phyloP scores from a whole-genome alignment of 495 filamentous ascomycete genomes.

The Penicillium longicatenatum region DNA sequence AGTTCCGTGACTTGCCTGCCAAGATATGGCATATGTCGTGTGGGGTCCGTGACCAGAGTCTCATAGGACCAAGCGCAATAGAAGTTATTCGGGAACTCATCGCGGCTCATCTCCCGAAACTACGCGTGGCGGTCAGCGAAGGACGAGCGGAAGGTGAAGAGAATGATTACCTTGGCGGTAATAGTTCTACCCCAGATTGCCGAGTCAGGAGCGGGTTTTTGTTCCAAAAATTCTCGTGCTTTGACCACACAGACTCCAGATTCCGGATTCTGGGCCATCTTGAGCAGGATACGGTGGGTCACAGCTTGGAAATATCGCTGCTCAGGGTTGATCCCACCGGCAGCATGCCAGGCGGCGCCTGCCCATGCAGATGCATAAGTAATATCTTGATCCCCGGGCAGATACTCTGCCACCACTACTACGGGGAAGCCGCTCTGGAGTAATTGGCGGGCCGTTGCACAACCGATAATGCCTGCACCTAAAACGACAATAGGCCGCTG shows the following conservation, averaged over 20 bases:
- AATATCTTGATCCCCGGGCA: slow-evolving; percentile 45
- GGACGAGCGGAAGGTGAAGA: not conserved
- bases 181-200: slow-evolving; percentile 44
- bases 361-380: slow-evolving; percentile 50
- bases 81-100: slow-evolving; percentile 43
- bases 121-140: slow-evolving; percentile 4
- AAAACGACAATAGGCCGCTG: slow-evolving; percentile 44
- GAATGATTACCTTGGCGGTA: slow-evolving; percentile 35
- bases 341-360: slow-evolving; percentile 49
- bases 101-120: slow-evolving; percentile 39
- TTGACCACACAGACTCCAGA: slow-evolving; percentile 44
- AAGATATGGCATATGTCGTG: slow-evolving; percentile 45
- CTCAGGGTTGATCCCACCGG: slow-evolving; percentile 40
- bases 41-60: slow-evolving; percentile 45
- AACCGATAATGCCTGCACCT: slow-evolving; percentile 48
- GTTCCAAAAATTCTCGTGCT: slow-evolving; percentile 41
- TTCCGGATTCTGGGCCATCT: slow-evolving; percentile 41
- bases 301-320: slow-evolving; percentile 44
- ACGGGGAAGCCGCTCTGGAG: slow-evolving; percentile 42
- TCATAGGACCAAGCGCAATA: slow-evolving; percentile 43
- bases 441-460: slow-evolving; percentile 42
- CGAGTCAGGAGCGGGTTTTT: slow-evolving; percentile 36
- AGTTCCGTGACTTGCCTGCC: slow-evolving; percentile 30
- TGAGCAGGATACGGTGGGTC: slow-evolving; percentile 39
- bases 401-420: slow-evolving; percentile 42